Percentiles rank a stretch among this genome's conserved stretches.
These are phyloP conservation scores for Trametes villosa DNA, from an alignment of 768 basidiomycete species.

Conservation along the genomic window DNA sequence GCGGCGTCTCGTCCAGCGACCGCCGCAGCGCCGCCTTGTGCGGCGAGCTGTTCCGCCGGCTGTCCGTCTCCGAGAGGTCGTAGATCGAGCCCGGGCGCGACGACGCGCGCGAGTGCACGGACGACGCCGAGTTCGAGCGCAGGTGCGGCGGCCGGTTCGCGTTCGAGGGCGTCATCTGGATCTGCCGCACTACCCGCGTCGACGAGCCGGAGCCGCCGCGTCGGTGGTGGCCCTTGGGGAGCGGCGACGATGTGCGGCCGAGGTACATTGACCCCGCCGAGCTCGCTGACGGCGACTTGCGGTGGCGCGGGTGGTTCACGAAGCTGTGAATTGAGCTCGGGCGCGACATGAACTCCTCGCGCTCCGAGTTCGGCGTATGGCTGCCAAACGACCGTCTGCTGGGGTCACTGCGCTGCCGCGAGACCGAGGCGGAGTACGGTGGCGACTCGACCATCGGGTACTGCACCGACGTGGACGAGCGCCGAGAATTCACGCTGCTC, in stretches of 20 bases:
- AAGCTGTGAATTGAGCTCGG: slow-evolving; percentile 89
- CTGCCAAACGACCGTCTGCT: slow-evolving; percentile 75
- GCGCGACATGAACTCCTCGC: slow-evolving; percentile 75
- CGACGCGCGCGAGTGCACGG: slow-evolving; percentile 73
- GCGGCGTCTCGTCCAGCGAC: slow-evolving; percentile 52
- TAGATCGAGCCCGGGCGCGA: slow-evolving; percentile 81
- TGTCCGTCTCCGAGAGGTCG: slow-evolving; percentile 73
- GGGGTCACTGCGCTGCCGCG: slow-evolving; percentile 51
- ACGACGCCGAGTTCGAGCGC: slow-evolving; percentile 81
- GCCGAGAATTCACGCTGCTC: slow-evolving; percentile 87
- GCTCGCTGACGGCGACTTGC: slow-evolving; percentile 77
- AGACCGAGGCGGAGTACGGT: slow-evolving; percentile 38
- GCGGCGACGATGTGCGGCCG: slow-evolving; percentile 71
- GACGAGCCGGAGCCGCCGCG: slow-evolving; percentile 82
- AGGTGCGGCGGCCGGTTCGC: slow-evolving; percentile 55
- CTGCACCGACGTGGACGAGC: slow-evolving; percentile 62
- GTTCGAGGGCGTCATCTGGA: slow-evolving; percentile 43
- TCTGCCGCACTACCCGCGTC: slow-evolving; percentile 76
- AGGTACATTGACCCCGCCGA: slow-evolving; percentile 68
- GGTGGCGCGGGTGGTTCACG: slow-evolving; percentile 60
- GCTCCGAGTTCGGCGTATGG: slow-evolving; percentile 88
- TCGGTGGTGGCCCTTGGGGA: slow-evolving; percentile 75
- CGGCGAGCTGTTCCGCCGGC: slow-evolving; percentile 66
- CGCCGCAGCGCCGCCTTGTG: slow-evolving; percentile 54
- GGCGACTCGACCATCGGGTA: slow-evolving; percentile 60